Conservation (phyloP, 805 yeast genomes). For the Candida oleophila region DNA sequence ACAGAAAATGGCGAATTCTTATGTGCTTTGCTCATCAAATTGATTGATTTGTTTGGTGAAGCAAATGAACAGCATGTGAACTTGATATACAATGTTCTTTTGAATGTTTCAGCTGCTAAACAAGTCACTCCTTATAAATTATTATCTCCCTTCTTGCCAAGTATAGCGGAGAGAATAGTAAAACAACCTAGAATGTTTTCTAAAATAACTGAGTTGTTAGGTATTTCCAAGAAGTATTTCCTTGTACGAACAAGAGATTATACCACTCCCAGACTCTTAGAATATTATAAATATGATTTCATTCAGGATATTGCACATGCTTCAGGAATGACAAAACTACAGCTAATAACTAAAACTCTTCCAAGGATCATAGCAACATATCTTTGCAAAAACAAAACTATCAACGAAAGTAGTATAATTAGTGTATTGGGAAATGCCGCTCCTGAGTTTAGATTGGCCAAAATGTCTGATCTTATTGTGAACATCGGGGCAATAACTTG, state of each 20-base stretch:
- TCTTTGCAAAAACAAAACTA: slow-evolving; percentile 47
- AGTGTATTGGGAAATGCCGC: slow-evolving; percentile 53
- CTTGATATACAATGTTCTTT: slow-evolving; percentile 64
- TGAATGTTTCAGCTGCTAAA: slow-evolving; percentile 55
- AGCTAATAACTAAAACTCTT: slow-evolving; percentile 48
- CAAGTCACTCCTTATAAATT: slow-evolving; percentile 74
- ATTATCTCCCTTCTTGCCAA: slow-evolving; percentile 75
- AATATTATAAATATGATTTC: slow-evolving; percentile 61
- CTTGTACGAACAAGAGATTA: slow-evolving; percentile 66
- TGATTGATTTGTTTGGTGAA: slow-evolving; percentile 67
- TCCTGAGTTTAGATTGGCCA: slow-evolving; percentile 41
- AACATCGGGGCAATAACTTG: slow-evolving; percentile 40
- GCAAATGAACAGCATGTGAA: slow-evolving; percentile 63
- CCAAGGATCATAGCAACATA: slow-evolving; percentile 58
- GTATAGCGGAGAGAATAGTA: slow-evolving; percentile 63
- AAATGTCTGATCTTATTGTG: slow-evolving; percentile 32
- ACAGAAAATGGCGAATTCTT: slow-evolving; percentile 61
- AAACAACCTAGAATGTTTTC: slow-evolving; percentile 56
- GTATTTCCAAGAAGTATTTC: slow-evolving; percentile 60
- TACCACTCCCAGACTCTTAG: slow-evolving; percentile 75
- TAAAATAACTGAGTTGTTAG: slow-evolving; percentile 63
- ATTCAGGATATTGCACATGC: slow-evolving; percentile 62
- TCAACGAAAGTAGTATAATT: slow-evolving; percentile 50
- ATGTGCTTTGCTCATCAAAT: slow-evolving; percentile 60
- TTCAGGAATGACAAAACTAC: slow-evolving; percentile 42